Base-by-base conservation (phyloP, 768 basidiomycete genomes). In the Calocybe indica region DNA sequence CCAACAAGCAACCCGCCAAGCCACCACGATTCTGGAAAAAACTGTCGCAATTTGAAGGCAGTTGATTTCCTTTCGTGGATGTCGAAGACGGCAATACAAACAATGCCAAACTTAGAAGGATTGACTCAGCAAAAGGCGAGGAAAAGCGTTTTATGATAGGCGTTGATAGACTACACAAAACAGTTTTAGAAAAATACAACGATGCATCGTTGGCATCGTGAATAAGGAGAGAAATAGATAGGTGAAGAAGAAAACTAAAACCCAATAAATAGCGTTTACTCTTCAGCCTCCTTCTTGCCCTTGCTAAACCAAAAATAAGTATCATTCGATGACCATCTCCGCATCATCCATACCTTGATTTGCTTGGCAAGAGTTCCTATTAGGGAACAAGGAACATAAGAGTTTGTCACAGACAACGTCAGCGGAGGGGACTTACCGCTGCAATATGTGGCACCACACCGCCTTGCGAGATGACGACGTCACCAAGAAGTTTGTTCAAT, bases 381-480 rank as follows among this genome's bases (percentile, higher is more conserved):
- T 48, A 12, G 10, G 40, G 31, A 14, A 50, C 50, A 10, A 52
- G 47, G 44, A 53, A 37, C 22, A 31, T 4, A 31, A 30, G 7
- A 38, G 30, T 12, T 34, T 34, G 14, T 6, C 37, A 37, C 48
- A 13, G 35, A 39, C 32, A 42, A 34, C 29, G 13, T 22, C 22
- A 22, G 22, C 22, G 22, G 1, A 37, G 13, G n/a, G 6, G 34
- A 59, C 67, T 43, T 61, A 70, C 72, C 28, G 70, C 65, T 44
- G 72, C 71, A 52, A 95, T 95, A 62, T 79, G 79, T 49, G 89
- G 89, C 13, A 92, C 85, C 49, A 92, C 90, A 77, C 93, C 93
- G 69, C 93, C 93, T 66, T 95, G 91, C 32, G 91, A 92, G 72
- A 95, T 94, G 67, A 92, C 83, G 53, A 95, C 93, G 55, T 83